Conservation (phyloP, 169 alveolate genomes). For the Plasmodium yoelii region DNA sequence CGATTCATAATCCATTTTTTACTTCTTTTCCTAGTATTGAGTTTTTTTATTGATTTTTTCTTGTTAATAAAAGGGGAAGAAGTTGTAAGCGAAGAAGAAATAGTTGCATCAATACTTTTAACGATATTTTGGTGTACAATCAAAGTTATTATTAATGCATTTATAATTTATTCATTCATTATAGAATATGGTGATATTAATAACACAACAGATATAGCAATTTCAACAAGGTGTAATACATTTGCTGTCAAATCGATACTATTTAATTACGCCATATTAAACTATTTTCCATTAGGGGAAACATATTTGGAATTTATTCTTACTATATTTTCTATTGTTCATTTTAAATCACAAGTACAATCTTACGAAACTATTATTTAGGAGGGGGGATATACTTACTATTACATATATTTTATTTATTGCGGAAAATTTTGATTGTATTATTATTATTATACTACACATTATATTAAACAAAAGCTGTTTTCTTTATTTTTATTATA, state of each 20-base stretch:
- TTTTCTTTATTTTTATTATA: too few species aligned
- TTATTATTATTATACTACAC: too few species aligned
- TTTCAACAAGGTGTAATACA: slow-evolving; percentile 42
- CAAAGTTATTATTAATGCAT: slow-evolving; percentile 33
- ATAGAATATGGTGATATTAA: slow-evolving; percentile 7
- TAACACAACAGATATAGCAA: slow-evolving; percentile 18
- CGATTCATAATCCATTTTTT: neutral
- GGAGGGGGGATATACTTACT: neutral
- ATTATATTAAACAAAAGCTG: too few species aligned
- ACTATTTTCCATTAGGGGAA: slow-evolving; percentile 40
- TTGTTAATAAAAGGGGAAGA: slow-evolving; percentile 56
- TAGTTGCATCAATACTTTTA: slow-evolving; percentile 34
- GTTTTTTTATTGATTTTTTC: slow-evolving; percentile 56
- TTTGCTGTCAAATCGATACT: slow-evolving; percentile 29
- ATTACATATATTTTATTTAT: neutral
- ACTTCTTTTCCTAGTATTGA: slow-evolving; percentile 29
- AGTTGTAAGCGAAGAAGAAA: slow-evolving; percentile 72
- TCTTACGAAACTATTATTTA: slow-evolving; percentile 52
- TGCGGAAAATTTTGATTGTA: too few species aligned
- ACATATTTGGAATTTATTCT: slow-evolving; percentile 46
- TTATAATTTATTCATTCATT: slow-evolving; percentile 28
- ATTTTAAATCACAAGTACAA: slow-evolving; percentile 60
- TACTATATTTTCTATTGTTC: slow-evolving; percentile 51
- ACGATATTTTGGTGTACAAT: slow-evolving; percentile 34
- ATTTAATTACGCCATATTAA: slow-evolving; percentile 18